Evolutionary conservation across 106 monocot species (phyloP).

Genomic region (Dioscorea dumetorum): DNA sequence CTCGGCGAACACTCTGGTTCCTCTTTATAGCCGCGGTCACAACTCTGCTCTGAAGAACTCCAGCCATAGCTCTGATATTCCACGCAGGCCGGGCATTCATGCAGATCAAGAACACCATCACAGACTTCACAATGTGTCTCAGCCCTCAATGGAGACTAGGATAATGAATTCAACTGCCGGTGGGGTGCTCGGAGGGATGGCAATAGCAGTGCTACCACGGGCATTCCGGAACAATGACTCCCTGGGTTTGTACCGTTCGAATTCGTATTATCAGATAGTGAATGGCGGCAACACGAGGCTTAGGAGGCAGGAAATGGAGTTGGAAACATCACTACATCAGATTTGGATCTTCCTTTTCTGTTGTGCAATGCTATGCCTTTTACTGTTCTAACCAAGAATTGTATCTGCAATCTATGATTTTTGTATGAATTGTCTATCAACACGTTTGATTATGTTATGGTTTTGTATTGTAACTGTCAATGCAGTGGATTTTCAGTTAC

Average conservation of each 20-base stretch:
- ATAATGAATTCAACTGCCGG: too few relatives aligned
- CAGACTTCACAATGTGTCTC: too few relatives aligned
- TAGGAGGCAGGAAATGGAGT: constrained; percentile 31
- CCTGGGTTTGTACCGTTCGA: constrained; percentile 6
- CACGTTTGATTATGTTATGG: too few relatives aligned
- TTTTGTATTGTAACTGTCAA: too few relatives aligned
- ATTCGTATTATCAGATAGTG: constrained; percentile 9
- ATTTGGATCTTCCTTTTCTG: constrained; percentile 57
- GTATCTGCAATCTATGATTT: too few relatives aligned
- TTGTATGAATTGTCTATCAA: too few relatives aligned
- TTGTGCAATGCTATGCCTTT: constrained; percentile 47
- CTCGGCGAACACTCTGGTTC: constrained; percentile 58
- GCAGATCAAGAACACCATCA: background rate
- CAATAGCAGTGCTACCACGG: constrained; percentile 43
- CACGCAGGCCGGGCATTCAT: constrained; percentile 31
- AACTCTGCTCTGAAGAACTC: background rate
- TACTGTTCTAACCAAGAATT: constrained; percentile 35
- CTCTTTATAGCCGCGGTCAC: constrained; percentile 69
- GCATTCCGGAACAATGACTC: constrained; percentile 18
- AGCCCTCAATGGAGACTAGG: background rate
- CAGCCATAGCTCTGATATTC: constrained; percentile 16
- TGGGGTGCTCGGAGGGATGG: background rate
- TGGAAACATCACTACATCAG: constrained; percentile 54
- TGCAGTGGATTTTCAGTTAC: too few relatives aligned
- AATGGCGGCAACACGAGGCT: constrained; percentile 11